Percentiles rank a stretch among this genome's conserved stretches.
Conservation (phyloP, 768 basidiomycete genomes). For the Termitomyces sp. region DNA sequence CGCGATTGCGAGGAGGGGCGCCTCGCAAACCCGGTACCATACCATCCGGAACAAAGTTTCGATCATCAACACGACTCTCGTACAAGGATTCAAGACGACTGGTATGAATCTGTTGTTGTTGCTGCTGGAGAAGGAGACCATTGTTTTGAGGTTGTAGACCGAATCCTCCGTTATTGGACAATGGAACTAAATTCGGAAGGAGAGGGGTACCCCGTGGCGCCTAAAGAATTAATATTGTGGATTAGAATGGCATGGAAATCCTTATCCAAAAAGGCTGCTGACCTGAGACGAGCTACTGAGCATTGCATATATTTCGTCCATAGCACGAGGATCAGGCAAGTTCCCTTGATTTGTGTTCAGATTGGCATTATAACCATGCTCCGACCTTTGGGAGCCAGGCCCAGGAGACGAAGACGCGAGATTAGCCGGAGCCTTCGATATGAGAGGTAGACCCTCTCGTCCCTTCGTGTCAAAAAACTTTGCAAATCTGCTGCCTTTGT, state of each 20-base stretch:
- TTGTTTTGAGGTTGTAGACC: conserved; percentile 29
- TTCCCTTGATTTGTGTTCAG: conserved; percentile 24
- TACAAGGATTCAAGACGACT: conserved; percentile 64
- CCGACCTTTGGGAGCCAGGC: conserved; percentile 38
- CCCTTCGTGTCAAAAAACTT: conserved; percentile 82
- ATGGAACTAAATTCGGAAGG: conserved; percentile 15
- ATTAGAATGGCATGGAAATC: neutral
- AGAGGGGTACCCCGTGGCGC: conserved; percentile 24
- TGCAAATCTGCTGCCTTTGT: conserved; percentile 79
- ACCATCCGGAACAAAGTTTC: conserved; percentile 77
- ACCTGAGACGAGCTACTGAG: conserved; percentile 74
- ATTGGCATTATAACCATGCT: conserved; percentile 29
- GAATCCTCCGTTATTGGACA: conserved; percentile 24
- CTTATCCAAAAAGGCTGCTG: conserved; percentile 13
- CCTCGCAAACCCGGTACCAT: conserved; percentile 80
- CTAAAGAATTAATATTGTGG: conserved; percentile 11
- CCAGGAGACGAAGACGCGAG: conserved; percentile 41
- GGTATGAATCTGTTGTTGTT: conserved; percentile 29
- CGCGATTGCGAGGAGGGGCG: conserved; percentile 56
- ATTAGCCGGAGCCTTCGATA: conserved; percentile 32
- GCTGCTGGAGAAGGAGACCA: conserved; percentile 33
- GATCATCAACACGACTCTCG: conserved; percentile 68
- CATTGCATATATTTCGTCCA: conserved; percentile 82
- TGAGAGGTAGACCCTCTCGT: conserved; percentile 31
- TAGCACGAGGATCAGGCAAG: conserved; percentile 49